These are phyloP conservation scores for Metschnikowia borealis DNA, from an alignment of 805 yeast genomes.

Conservation along the genomic window DNA sequence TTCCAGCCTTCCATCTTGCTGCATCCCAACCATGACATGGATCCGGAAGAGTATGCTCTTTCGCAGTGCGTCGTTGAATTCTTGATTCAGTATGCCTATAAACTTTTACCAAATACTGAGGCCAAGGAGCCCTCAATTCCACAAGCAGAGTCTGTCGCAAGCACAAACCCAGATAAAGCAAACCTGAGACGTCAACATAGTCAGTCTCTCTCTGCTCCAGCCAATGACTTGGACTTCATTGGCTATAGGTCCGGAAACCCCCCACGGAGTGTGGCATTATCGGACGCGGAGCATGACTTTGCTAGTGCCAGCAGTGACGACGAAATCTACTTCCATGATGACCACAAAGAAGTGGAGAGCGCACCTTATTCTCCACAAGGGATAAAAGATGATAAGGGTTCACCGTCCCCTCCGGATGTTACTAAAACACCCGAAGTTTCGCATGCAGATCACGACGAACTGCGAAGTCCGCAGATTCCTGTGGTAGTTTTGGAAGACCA, in stretches of 20 bases:
- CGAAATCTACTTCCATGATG: constrained; percentile 6
- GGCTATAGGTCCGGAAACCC: constrained; percentile 27
- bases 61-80: constrained; percentile 86
- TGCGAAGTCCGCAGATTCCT: constrained; percentile 6
- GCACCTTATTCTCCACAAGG: neutral
- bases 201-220: constrained; percentile 30
- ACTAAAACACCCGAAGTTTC: neutral
- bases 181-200: constrained; percentile 27
- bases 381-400: neutral
- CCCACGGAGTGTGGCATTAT: constrained; percentile 10
- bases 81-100: constrained; percentile 79
- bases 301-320: constrained; percentile 18
- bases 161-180: constrained; percentile 1
- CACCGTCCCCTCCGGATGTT: neutral
- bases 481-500: constrained; percentile 7
- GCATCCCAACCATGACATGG: constrained; percentile 89
- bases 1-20: constrained; percentile 95
- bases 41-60: constrained; percentile 85
- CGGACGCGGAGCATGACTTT: constrained; percentile 17
- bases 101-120: constrained; percentile 56
- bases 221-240: constrained; percentile 33
- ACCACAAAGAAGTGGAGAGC: neutral
- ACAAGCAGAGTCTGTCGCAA: constrained; percentile 12
- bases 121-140: constrained; percentile 3
- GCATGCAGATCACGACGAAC: neutral